Evolutionary conservation across 805 yeast species (phyloP).

Genomic region (Cyberlindnera galapagoensis): DNA sequence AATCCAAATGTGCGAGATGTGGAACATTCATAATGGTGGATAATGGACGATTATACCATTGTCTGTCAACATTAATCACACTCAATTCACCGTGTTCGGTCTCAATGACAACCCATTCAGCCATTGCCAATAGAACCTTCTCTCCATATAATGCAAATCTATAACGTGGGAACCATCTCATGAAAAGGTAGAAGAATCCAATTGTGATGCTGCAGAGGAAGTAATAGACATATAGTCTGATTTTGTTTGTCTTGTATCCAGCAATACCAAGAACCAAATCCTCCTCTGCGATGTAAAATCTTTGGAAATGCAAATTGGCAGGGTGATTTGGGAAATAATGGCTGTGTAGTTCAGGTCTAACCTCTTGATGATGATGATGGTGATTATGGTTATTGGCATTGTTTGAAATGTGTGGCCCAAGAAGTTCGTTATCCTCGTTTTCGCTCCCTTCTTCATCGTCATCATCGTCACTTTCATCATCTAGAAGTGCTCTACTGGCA

Average conservation of each 20-base stretch:
- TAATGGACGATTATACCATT: slow-evolving; percentile 63
- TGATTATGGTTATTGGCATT: slow-evolving; percentile 8
- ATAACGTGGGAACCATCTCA: slow-evolving; percentile 84
- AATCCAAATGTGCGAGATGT: slow-evolving; percentile 18
- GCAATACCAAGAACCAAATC: slow-evolving; percentile 93
- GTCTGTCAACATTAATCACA: slow-evolving; percentile 47
- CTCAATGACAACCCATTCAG: slow-evolving; percentile 92
- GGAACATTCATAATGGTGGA: slow-evolving; percentile 53
- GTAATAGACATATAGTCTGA: slow-evolving; percentile 44
- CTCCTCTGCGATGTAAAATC: slow-evolving; percentile 92
- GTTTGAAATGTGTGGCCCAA: slow-evolving; percentile 22
- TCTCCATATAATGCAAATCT: slow-evolving; percentile 62
- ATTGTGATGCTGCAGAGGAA: slow-evolving; percentile 48
- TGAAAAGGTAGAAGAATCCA: slow-evolving; percentile 66
- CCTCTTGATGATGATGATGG: too few species aligned
- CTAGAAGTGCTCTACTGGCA: slow-evolving; percentile 25
- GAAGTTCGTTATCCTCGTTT: slow-evolving; percentile 28
- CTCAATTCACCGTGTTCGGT: slow-evolving; percentile 87
- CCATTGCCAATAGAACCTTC: slow-evolving; percentile 62
- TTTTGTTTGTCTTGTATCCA: slow-evolving; percentile 58
- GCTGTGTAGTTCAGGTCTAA: slow-evolving; percentile 34
- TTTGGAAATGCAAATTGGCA: slow-evolving; percentile 53
- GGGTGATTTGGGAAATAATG: slow-evolving; percentile 35
- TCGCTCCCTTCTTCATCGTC: slow-evolving; percentile 30
- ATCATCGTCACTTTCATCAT: slow-evolving; percentile 22